phyloP scores from a whole-genome alignment of 1,284 basidiomycete genomes.

The Heterobasidion occidentale region DNA sequence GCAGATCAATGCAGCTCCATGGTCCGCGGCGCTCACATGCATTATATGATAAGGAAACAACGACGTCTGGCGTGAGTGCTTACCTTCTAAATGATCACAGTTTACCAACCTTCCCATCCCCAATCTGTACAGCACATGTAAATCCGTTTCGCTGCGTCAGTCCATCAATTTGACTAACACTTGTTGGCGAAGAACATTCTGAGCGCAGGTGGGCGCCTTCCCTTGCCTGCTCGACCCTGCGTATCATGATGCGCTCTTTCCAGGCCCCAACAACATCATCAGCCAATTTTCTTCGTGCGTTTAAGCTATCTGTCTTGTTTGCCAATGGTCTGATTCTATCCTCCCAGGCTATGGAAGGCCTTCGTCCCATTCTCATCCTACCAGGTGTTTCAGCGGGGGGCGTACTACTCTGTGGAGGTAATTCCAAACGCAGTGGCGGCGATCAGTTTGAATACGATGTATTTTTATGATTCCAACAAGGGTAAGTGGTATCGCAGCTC shows the following conservation, averaged over 20 bases:
- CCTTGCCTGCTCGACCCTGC: not conserved
- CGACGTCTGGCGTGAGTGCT: slow-evolving; percentile 75
- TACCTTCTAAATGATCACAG: not conserved
- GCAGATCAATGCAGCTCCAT: slow-evolving; percentile 1
- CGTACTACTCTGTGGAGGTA: slow-evolving; percentile 81
- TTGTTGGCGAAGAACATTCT: slow-evolving; percentile 48
- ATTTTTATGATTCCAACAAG: slow-evolving; percentile 90
- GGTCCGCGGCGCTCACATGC: not conserved
- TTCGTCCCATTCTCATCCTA: slow-evolving; percentile 81
- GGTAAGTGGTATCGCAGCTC: slow-evolving; percentile 33
- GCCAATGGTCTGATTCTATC: not conserved
- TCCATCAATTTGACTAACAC: not conserved
- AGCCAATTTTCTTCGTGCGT: slow-evolving; percentile 66
- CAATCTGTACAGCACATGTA: slow-evolving; percentile 50
- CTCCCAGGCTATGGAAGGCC: slow-evolving; percentile 66
- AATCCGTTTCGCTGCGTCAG: slow-evolving; percentile 12
- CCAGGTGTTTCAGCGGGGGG: slow-evolving; percentile 79
- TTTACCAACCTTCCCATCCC: slow-evolving; percentile 5
- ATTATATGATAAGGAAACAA: slow-evolving; percentile 59
- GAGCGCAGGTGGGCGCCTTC: slow-evolving; percentile 39
- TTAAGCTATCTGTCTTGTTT: not conserved
- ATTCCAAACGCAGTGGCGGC: slow-evolving; percentile 73
- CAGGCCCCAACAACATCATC: slow-evolving; percentile 78
- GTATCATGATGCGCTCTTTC: slow-evolving; percentile 1
- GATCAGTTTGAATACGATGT: slow-evolving; percentile 87